Base-by-base conservation (phyloP, 768 basidiomycete genomes). In the Myochromella boudieri region DNA sequence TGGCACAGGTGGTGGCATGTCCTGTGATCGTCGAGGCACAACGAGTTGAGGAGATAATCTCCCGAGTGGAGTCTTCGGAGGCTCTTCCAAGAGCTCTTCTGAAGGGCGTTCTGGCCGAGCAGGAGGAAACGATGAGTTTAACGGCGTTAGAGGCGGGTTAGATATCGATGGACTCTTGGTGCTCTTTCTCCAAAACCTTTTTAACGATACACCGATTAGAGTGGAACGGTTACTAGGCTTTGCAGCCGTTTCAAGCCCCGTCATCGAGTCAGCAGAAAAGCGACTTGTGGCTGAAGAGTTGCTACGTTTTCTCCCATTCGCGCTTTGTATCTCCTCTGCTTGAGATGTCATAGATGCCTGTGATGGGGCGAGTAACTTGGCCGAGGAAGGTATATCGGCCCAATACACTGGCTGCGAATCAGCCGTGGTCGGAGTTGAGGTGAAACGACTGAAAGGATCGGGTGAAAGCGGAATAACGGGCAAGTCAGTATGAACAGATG, bases 401-500 rank as follows among this genome's bases (percentile, higher is more conserved):
- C 80, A 78, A 47, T 76, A 72, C 3, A 70, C 59, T 26, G 67
- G 63, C 46, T 53, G 54, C 38, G 56, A 31, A 33, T 51, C 44
- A 15, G 46, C 51, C 20, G 55, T 48, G 11, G 67, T 56, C 22
- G 70, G 62, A 14, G 69, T 55, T 2, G 86, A 88, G 25, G 87
- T 73, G 56, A 78, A 84, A 21, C 87, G 77, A 9, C 84, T 82
- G 58, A 91, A 91, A 21, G 89, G 89, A 66, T 91, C 89, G 6
- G 89, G 86, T 8, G 87, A 87, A n/a, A 90, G 69, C 29, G 90
- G 90, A 45, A 91, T 86, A n/a, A 84, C 59, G 17, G 86, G 84
- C 1, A 83, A 82, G 32, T 71, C 72, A 7, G 68, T 50, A 24
- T 56, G 49, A 28, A 46, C 60, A 43, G 49, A 26, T 15, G 46